Evolutionary conservation across 345 rosid species (phyloP), one percentile per base, ranked within the genome.

Genomic region (Zanthoxylum bungeanum): DNA sequence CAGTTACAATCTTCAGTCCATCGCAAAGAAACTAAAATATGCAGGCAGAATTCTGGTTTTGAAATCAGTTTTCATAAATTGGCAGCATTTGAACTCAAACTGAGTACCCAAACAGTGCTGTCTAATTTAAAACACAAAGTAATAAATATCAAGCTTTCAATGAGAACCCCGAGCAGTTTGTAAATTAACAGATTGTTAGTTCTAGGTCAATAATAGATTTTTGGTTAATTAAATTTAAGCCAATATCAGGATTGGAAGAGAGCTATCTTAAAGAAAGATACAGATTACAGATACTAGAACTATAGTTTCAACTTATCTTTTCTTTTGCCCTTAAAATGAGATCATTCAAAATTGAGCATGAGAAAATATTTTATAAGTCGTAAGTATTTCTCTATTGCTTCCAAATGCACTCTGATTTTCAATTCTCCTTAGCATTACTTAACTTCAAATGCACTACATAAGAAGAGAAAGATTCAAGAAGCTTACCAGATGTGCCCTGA

Each of bases 401-500:
- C 9, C 55, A 51, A 51, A 51, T n/a, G 8, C 25, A 51, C 55
- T 6, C 55, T n/a, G 7, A 51, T 44, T 44, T 3, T 50, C 25
- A 56, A 4, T 28, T 56, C 58, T 22, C 10, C 19, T 60, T 60
- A 36, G 34, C 21, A 27, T 3, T 2, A 19, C 9, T 49, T 17
- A 49, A 56, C 33, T 68, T 36, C 36, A 52, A 30, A 24, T n/a
- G 53, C 55, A n/a, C 3, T 31, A 52, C 16, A 33, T 51, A 34
- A 6, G 51, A 62, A 47, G 27, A 49, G 66, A 28, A 64, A 42
- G 64, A 53, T 39, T 57, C 25, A 58, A 53, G 65, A 61, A 61
- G 47, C 95, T 87, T 57, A 94, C 97, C 83, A 92, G 88, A 78
- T 87, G 80, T 64, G 84, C 97, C 39, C 97, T 87, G 79, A 87